These are phyloP conservation scores for Fusarium euwallaceae DNA, from an alignment of 2,329 filamentous ascomycete species.

Conservation along the genomic window DNA sequence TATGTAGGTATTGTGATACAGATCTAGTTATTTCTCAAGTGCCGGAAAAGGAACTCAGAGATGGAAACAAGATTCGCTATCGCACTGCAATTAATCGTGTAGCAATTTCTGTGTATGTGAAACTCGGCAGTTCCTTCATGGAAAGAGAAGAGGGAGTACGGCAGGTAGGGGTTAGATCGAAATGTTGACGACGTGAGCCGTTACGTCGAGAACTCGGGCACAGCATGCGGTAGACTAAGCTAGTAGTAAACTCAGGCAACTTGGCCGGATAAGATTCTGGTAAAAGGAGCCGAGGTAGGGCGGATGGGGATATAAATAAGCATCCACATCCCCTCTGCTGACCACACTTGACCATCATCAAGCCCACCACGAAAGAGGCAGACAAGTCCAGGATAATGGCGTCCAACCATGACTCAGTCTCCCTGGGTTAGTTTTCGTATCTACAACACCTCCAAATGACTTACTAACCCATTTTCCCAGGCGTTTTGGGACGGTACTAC, in stretches of 20 bases:
- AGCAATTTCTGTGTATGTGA: too few relatives aligned
- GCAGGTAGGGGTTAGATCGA: too few relatives aligned
- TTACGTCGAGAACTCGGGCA: too few relatives aligned
- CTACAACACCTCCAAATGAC: not conserved
- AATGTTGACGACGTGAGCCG: too few relatives aligned
- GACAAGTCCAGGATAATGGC: not conserved
- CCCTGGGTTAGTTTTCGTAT: not conserved
- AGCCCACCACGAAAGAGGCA: not conserved
- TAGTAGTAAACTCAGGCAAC: not conserved
- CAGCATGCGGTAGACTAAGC: too few relatives aligned
- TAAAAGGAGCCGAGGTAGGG: not conserved
- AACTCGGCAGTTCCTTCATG: too few relatives aligned
- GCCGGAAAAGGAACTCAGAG: too few relatives aligned
- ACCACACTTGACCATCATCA: not conserved
- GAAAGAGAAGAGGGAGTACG: too few relatives aligned
- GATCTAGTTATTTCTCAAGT: not conserved
- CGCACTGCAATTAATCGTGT: too few relatives aligned
- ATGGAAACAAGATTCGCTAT: too few relatives aligned
- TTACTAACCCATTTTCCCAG: not conserved
- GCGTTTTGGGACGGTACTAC: slow-evolving; percentile 18
- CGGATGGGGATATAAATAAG: not conserved
- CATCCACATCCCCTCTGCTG: not conserved
- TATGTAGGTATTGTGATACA: not conserved
- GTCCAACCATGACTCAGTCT: slow-evolving; percentile 7
- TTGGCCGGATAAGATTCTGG: not conserved